Base-by-base conservation (phyloP, 2,329 filamentous ascomycete genomes). In the Ophiocordyceps robertsii region DNA sequence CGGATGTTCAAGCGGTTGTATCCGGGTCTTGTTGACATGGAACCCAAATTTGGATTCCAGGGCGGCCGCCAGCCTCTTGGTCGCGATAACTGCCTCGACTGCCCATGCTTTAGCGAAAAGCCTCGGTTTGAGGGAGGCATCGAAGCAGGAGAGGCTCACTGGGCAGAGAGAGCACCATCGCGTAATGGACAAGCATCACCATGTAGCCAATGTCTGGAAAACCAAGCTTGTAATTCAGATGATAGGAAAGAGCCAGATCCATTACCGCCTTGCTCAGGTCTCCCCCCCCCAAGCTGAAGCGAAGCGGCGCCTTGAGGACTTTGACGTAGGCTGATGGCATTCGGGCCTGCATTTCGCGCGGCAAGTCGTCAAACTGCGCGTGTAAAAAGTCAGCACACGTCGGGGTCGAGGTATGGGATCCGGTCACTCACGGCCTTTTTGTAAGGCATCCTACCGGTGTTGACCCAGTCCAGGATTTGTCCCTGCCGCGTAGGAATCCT, bases 141-240 rank as follows among this genome's bases (percentile, higher is more conserved):
- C 9, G 14, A 10, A 14, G 21, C 2, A 11, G 7, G 21, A 17
- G 3, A 21, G 16, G 57, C 73, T 47, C 67, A 86, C 82, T 64
- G 42, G 92, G 90, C 37, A 96, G 65, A 4, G 80, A 77, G 14
- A 96, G 69, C 35, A 81, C 72, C 53, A 75, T 78, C 29, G 88
- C 69, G 53, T 82, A 83, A 33, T 80, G 72, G 46, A 84, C 77
- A 5, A 90, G 61, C 10, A 90, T 60, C 3, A 84, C 65, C 1
- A 79, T 71, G 29, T 73, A 64, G 51, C 93, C 94, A 13, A 95
- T 59, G 1, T 79, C 65, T 2, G 90, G 88, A 46, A 92, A 79
- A 0, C 62, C 51, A 57, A 95, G 72, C 13, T 73, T 76, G 53
- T 86, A 86, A 43, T 85, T 80, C 40, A 68, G 58, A 47, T 75